Conservation (phyloP, 345 rosid genomes). For the Rhodomyrtus tomentosa region DNA sequence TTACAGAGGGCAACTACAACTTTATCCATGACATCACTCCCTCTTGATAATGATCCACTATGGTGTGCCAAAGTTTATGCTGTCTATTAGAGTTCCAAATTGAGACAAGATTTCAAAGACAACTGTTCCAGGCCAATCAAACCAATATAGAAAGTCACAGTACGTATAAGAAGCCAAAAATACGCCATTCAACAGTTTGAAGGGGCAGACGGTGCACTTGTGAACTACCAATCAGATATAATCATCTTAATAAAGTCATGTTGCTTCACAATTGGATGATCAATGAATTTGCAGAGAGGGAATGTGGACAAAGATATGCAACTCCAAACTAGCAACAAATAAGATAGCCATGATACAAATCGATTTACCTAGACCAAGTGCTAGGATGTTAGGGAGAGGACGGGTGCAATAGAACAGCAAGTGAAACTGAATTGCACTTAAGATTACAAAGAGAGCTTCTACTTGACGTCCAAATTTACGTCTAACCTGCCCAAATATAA, state of each 20-base stretch:
- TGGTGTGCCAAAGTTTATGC: background rate
- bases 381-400: slow-evolving; percentile 81
- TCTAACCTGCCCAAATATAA: slow-evolving; percentile 41
- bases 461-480: slow-evolving; percentile 79
- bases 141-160: background rate
- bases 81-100: background rate
- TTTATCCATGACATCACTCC: background rate
- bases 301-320: background rate
- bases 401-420: slow-evolving; percentile 89
- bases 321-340: background rate
- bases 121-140: background rate
- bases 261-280: background rate
- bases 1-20: background rate
- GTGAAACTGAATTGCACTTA: slow-evolving; percentile 84
- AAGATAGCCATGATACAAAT: background rate
- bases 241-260: background rate
- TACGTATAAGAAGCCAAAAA: background rate
- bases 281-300: background rate
- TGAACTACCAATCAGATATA: background rate
- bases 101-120: background rate
- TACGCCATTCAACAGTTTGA: background rate
- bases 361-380: slow-evolving; percentile 73
- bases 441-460: slow-evolving; percentile 81
- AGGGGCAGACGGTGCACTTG: background rate
- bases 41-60: background rate